Percentiles rank a stretch among this genome's conserved stretches.
phyloP scores from a whole-genome alignment of 1,284 basidiomycete genomes.

The Xanthoconium separans region DNA sequence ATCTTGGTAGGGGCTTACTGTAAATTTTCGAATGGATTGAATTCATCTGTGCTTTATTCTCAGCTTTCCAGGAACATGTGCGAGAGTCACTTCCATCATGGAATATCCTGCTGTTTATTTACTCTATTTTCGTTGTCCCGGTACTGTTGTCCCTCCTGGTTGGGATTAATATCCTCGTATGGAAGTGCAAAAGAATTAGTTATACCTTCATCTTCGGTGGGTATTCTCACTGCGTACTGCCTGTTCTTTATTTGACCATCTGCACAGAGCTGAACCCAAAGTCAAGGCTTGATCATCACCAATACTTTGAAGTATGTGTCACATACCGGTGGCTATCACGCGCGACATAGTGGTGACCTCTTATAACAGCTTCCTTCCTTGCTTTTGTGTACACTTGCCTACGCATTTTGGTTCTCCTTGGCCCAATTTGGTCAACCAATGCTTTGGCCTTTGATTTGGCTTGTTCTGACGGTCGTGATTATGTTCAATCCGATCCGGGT shows the following conservation, averaged over 20 bases:
- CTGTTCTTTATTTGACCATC: background rate
- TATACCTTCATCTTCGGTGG: constrained; percentile 89
- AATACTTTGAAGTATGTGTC: constrained; percentile 74
- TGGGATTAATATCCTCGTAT: constrained; percentile 79
- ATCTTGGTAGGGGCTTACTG: constrained; percentile 53
- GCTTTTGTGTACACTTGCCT: constrained; percentile 71
- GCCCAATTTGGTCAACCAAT: constrained; percentile 51
- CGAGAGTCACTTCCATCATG: constrained; percentile 65
- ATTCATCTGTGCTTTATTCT: background rate
- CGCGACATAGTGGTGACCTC: constrained; percentile 1
- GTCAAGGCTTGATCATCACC: constrained; percentile 74
- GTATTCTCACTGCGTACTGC: constrained; percentile 9
- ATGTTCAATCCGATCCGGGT: constrained; percentile 80
- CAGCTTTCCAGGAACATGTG: constrained; percentile 63
- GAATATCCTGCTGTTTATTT: constrained; percentile 76
- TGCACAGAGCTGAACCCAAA: constrained; percentile 70
- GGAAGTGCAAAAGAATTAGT: constrained; percentile 78
- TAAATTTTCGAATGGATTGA: background rate
- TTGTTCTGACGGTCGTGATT: constrained; percentile 59
- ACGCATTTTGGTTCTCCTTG: constrained; percentile 87
- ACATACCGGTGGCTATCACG: background rate
- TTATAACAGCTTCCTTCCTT: constrained; percentile 70
- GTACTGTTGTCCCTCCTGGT: constrained; percentile 78
- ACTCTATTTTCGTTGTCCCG: constrained; percentile 75
- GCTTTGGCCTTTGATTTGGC: constrained; percentile 86